Evolutionary conservation across 2,329 filamentous ascomycete genomes (phyloP).

Genomic region (Diaporthe amygdali): DNA sequence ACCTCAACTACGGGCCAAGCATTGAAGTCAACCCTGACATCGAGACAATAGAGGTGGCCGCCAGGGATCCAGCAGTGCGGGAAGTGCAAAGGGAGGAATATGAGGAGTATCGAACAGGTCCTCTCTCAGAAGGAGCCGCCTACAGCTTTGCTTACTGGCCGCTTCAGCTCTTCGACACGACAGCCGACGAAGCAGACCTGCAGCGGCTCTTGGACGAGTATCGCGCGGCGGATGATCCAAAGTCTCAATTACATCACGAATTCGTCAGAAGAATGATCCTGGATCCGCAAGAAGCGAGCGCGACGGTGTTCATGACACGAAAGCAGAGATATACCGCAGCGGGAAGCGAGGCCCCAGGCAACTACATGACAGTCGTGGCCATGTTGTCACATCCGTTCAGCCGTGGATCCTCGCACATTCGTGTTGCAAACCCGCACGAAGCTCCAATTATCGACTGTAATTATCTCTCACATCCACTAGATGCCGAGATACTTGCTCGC

Average conservation of each 20-base stretch:
- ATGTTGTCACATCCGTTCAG: background rate
- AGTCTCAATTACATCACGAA: background rate
- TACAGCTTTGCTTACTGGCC: background rate
- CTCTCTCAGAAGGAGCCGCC: background rate
- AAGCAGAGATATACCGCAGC: background rate
- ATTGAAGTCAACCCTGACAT: background rate
- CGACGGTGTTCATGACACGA: background rate
- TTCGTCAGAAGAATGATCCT: background rate
- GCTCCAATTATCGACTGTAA: background rate
- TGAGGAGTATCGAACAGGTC: background rate
- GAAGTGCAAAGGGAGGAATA: background rate
- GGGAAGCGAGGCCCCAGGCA: background rate
- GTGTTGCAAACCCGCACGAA: background rate
- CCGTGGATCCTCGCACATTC: background rate
- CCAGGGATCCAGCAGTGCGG: background rate
- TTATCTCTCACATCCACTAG: slow-evolving; percentile 9
- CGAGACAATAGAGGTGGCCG: background rate
- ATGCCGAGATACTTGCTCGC: slow-evolving; percentile 10
- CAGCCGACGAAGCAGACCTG: background rate
- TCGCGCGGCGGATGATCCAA: background rate
- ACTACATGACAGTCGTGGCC: background rate
- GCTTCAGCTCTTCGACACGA: background rate
- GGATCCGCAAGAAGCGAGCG: background rate
- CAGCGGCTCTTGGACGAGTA: background rate
- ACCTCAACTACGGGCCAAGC: background rate